phyloP scores from a whole-genome alignment of 2,329 filamentous ascomycete species.

The Trichoderma sp. region DNA sequence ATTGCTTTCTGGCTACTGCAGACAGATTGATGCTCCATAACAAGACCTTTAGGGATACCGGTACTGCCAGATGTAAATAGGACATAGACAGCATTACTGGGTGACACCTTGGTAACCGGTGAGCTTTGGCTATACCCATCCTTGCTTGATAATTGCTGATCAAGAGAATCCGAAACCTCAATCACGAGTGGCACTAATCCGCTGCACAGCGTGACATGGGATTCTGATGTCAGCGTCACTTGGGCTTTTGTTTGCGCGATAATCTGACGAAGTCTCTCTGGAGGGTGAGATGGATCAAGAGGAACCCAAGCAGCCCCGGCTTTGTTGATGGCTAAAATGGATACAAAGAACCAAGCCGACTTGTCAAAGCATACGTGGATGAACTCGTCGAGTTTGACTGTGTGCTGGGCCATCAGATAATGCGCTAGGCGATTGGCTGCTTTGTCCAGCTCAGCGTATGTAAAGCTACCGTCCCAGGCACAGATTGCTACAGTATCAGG shows the following conservation, averaged over 20 bases:
- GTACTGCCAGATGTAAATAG: constrained; percentile 28
- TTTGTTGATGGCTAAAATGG: constrained; percentile 21
- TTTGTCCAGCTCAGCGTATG: constrained; percentile 36
- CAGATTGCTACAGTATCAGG: constrained; percentile 2
- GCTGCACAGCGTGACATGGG: not conserved
- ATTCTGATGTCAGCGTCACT: not conserved
- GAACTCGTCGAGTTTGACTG: constrained; percentile 20
- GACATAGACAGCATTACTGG: constrained; percentile 22
- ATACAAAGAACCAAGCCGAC: constrained; percentile 21
- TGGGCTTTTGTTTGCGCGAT: not conserved
- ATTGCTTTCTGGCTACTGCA: constrained; percentile 13
- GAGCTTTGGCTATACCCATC: not conserved
- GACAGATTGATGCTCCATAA: constrained; percentile 23
- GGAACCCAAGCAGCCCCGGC: constrained; percentile 23
- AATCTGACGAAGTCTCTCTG: constrained; percentile 8
- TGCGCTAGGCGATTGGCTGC: constrained; percentile 17
- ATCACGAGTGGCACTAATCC: not conserved
- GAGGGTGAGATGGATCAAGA: constrained; percentile 18
- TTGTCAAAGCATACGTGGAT: constrained; percentile 19
- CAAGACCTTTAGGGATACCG: constrained; percentile 26
- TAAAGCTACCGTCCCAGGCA: constrained; percentile 31
- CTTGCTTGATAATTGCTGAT: not conserved
- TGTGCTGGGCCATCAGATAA: constrained; percentile 1
- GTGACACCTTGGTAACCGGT: not conserved
- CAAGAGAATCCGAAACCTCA: not conserved